Percentiles rank a stretch among this genome's conserved stretches.
Evolutionary conservation across 371 early-diverging fungal species (phyloP).

Genomic region (Rhizomucor miehei): DNA sequence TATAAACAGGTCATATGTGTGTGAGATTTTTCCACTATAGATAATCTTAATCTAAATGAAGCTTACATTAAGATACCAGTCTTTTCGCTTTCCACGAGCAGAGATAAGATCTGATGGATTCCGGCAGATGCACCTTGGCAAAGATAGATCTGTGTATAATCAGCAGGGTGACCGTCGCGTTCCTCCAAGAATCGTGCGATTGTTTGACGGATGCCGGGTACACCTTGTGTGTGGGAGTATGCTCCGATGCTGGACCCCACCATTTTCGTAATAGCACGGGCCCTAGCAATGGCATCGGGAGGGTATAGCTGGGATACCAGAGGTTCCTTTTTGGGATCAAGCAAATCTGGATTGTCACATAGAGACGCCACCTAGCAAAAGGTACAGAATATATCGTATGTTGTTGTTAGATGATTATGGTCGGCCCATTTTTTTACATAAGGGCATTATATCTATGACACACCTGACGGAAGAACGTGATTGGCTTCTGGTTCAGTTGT

Average conservation of each 20-base stretch:
- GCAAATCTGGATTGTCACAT: constrained; percentile 80
- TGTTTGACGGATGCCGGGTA: constrained; percentile 75
- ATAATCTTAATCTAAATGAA: neutral
- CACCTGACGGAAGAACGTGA: constrained; percentile 96
- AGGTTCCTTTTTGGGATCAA: constrained; percentile 52
- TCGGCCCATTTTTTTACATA: neutral
- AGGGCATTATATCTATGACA: too few relatives aligned
- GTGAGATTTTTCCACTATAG: neutral
- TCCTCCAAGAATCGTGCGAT: constrained; percentile 84
- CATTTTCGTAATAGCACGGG: constrained; percentile 60
- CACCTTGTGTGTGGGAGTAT: constrained; percentile 94
- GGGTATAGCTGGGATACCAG: constrained; percentile 68
- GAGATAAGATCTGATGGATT: constrained; percentile 84
- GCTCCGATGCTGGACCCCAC: constrained; percentile 84
- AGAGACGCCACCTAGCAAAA: constrained; percentile 30
- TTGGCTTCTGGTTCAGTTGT: constrained; percentile 90
- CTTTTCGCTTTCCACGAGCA: constrained; percentile 70
- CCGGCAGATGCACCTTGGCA: constrained; percentile 90
- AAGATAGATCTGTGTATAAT: constrained; percentile 85
- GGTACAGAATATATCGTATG: constrained; percentile 5
- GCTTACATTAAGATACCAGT: constrained; percentile 89
- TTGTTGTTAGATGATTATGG: neutral
- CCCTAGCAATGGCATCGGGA: constrained; percentile 84
- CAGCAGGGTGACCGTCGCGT: constrained; percentile 85
- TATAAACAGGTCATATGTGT: neutral